phyloP scores from a whole-genome alignment of 768 basidiomycete species.

The Botryobasidium botryosum region DNA sequence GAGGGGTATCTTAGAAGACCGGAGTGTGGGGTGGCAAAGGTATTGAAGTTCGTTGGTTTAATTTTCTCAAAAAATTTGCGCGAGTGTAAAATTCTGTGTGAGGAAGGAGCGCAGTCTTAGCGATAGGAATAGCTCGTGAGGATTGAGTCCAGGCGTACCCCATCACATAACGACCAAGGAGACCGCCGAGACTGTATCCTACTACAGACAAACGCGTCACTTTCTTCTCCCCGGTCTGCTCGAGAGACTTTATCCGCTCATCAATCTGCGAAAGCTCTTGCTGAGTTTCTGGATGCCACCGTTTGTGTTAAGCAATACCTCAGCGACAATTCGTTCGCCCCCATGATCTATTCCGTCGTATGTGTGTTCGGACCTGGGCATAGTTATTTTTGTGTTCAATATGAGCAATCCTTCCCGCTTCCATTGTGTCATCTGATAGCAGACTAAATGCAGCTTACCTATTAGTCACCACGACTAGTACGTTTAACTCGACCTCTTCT shows the following conservation, averaged over 20 bases:
- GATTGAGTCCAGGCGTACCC: no score
- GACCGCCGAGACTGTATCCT: constrained; percentile 70
- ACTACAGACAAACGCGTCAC: constrained; percentile 57
- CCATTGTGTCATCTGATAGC: no score
- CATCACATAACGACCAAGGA: constrained; percentile 63
- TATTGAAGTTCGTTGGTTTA: constrained; percentile 62
- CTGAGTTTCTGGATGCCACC: no score
- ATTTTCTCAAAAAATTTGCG: constrained; percentile 55
- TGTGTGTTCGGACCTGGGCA: constrained; percentile 39
- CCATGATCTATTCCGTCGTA: constrained; percentile 81
- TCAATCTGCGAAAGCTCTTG: no score
- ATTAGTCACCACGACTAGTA: no score
- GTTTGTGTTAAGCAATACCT: no score
- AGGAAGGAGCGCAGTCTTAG: constrained; percentile 15
- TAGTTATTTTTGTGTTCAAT: no score
- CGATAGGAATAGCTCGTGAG: constrained; percentile 2
- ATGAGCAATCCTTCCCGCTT: no score
- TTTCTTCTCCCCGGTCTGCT: constrained; percentile 28
- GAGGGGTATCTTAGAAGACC: constrained; percentile 53
- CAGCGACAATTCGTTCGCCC: constrained; percentile 60
- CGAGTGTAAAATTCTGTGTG: constrained; percentile 48
- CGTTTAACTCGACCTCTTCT: no score
- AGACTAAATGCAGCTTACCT: no score
- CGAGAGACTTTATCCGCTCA: constrained; percentile 36
- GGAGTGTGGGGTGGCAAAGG: constrained; percentile 69